phyloP scores from a whole-genome alignment of 2,329 filamentous ascomycete species.

The Bipolaris cookei region DNA sequence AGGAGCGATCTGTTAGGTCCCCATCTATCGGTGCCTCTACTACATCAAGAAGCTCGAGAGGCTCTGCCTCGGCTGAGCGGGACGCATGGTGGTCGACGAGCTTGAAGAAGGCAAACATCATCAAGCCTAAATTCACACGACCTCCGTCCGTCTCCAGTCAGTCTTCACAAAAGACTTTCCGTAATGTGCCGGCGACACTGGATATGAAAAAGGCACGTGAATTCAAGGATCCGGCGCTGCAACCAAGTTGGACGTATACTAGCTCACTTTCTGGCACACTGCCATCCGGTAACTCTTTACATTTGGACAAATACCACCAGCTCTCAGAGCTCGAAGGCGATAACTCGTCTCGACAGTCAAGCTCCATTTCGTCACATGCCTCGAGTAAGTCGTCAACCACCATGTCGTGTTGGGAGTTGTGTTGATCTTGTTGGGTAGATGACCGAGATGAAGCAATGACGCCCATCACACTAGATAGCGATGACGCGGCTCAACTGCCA shows the following conservation, averaged over 20 bases:
- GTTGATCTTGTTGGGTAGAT: slow-evolving; percentile 23
- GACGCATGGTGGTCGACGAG: slow-evolving; percentile 45
- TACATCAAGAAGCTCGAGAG: slow-evolving; percentile 35
- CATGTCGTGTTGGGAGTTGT: background rate
- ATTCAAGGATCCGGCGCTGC: slow-evolving; percentile 36
- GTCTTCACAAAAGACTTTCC: slow-evolving; percentile 16
- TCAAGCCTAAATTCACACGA: slow-evolving; percentile 30
- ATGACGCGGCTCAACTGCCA: slow-evolving; percentile 33
- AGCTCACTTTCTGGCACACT: slow-evolving; percentile 38
- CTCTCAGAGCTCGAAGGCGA: slow-evolving; percentile 43
- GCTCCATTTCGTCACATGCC: slow-evolving; percentile 36
- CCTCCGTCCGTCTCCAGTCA: slow-evolving; percentile 29
- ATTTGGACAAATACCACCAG: slow-evolving; percentile 31
- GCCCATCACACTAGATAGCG: slow-evolving; percentile 28
- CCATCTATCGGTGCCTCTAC: slow-evolving; percentile 37
- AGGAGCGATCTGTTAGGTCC: slow-evolving; percentile 32
- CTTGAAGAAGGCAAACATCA: slow-evolving; percentile 41
- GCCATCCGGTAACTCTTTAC: slow-evolving; percentile 43
- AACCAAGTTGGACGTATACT: slow-evolving; percentile 42
- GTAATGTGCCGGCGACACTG: slow-evolving; percentile 8
- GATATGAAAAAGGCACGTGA: slow-evolving; percentile 15
- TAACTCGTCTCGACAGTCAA: slow-evolving; percentile 37
- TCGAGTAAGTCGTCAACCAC: slow-evolving; percentile 32
- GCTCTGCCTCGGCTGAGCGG: slow-evolving; percentile 34
- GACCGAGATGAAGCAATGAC: slow-evolving; percentile 34